These are phyloP conservation scores for Perkinsus olseni DNA, from an alignment of 169 alveolate genomes.

Conservation along the genomic window DNA sequence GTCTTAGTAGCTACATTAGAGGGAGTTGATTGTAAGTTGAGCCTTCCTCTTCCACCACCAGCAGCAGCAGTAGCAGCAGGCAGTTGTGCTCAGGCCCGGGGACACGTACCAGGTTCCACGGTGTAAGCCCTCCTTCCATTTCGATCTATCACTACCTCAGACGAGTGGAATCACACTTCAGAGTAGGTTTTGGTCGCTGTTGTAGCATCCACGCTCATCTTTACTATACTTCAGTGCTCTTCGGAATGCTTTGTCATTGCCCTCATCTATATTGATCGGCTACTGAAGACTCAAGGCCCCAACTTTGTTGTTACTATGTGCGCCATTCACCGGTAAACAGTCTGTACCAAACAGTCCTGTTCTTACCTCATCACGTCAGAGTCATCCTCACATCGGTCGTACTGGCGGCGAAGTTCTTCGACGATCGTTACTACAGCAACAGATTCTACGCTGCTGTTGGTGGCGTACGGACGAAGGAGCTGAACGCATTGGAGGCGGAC, in stretches of 20 bases:
- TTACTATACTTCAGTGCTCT: constrained; percentile 52
- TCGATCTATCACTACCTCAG: not conserved
- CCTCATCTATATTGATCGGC: constrained; percentile 62
- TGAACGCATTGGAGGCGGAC: constrained; percentile 72
- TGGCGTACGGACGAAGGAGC: constrained; percentile 79
- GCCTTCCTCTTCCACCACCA: not conserved
- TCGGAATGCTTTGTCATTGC: constrained; percentile 71
- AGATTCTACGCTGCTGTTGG: constrained; percentile 80
- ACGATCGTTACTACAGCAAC: constrained; percentile 79
- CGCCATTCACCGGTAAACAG: constrained; percentile 28
- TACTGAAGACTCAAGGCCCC: constrained; percentile 43
- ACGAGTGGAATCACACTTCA: not conserved
- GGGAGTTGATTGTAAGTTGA: not conserved
- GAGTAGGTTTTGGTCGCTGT: not conserved
- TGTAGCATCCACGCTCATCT: not conserved
- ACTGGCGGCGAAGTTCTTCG: constrained; percentile 83
- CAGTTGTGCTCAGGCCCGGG: not conserved
- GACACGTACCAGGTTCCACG: not conserved
- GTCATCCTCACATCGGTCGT: constrained; percentile 72
- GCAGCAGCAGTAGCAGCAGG: not conserved
- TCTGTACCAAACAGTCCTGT: not conserved
- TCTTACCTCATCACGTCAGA: constrained; percentile 45
- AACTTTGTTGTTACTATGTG: constrained; percentile 53
- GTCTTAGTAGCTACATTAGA: not conserved
- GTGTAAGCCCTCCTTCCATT: not conserved